Evolutionary conservation across 1,139 yeast genomes (phyloP).

Genomic region (Candida tropicalis): DNA sequence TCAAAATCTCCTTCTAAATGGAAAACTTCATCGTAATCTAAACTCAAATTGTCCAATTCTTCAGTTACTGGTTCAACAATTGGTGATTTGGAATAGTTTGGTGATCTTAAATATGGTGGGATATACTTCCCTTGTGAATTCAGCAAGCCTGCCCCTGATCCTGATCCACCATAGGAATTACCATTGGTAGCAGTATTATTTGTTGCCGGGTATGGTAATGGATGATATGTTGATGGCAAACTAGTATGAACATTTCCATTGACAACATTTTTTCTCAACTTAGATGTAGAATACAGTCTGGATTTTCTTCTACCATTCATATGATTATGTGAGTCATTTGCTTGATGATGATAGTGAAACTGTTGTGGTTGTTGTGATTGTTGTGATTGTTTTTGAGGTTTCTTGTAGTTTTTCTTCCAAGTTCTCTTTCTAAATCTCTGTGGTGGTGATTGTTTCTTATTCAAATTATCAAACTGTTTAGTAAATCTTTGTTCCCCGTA

Average conservation of each 20-base stretch:
- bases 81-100: constrained; percentile 37
- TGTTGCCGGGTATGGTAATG: constrained; percentile 8
- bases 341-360: constrained; percentile 14
- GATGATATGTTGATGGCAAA: constrained; percentile 10
- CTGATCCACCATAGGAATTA: background rate
- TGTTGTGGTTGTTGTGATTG: constrained; percentile 10
- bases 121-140: constrained; percentile 38
- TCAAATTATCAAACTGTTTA: constrained; percentile 15
- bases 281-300: constrained; percentile 35
- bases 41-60: constrained; percentile 38
- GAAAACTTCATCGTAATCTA: constrained; percentile 46
- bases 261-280: constrained; percentile 20
- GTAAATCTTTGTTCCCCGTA: constrained; percentile 47
- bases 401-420: constrained; percentile 33
- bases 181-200: constrained; percentile 2
- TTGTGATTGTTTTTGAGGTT: constrained; percentile 18
- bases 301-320: constrained; percentile 25
- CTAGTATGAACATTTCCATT: constrained; percentile 7
- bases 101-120: constrained; percentile 50
- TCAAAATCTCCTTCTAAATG: constrained; percentile 50
- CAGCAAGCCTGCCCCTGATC: constrained; percentile 15
- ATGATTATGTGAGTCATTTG: constrained; percentile 19
- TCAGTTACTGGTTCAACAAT: constrained; percentile 39
- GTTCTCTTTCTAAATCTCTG: constrained; percentile 23
- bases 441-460: constrained; percentile 17